Base-by-base conservation (phyloP, 139 green algal genomes). In the Asterochloris sp. region DNA sequence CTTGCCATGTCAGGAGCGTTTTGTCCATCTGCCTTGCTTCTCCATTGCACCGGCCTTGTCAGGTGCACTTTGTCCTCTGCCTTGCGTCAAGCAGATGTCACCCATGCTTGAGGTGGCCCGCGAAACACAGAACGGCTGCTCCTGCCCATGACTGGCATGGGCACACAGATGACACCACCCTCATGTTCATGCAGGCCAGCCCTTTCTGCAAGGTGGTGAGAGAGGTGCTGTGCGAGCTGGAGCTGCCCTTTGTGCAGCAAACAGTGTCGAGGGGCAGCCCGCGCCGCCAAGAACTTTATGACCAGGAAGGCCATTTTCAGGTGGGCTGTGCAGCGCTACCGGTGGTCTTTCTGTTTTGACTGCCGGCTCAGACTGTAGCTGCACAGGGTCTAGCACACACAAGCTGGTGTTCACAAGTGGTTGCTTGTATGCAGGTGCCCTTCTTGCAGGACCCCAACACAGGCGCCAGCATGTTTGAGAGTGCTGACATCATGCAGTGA, bases 221-320 rank as follows among this genome's bases (percentile, higher is more conserved):
- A 16, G 77, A 81, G 27, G 73, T 74, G 77, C 27, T 81, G 27
- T 62, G 73, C 26, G n/a, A 62, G 14, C 77, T 81, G 12, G 77
- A 81, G 26, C 73, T 81, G 23, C 77, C 77, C 16, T 81, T 81
- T 81, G 77, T 81, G 63, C 77, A 81, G 62, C 77, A 81, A 15
- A 81, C 77, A 21, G 16, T 11, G 17, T 26, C 13, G 10, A 73
- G 77, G 61, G 77, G 77, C 77, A 81, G 77, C 28, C 26, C 62
- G 14, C 61, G 62, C 26, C 62, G 77, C n/a, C 77, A 81, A n/a
- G 61, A 73, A 62, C 62, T 81, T 10, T 63, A 62, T 19, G 77
- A 81, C 63, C 73, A 81, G 26, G 73, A 81, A 16, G 77, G 77
- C 77, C 73, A 81, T 12, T 81, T 81, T 74, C 19, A 21, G 17